phyloP scores from a whole-genome alignment of 148 eudicot species.

The Dysphania ambrosioides region DNA sequence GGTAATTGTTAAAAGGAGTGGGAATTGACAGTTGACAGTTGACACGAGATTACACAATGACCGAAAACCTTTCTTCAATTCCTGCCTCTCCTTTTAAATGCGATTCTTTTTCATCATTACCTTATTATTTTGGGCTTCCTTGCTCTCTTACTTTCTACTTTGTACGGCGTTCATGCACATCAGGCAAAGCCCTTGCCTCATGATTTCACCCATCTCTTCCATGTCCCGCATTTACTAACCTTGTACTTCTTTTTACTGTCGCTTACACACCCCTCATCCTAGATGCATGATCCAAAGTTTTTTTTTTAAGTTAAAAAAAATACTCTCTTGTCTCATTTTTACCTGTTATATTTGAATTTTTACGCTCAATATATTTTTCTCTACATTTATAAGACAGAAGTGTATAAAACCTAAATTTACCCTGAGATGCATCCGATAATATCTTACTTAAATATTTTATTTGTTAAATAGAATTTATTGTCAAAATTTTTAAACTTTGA shows the following conservation, averaged over 20 bases:
- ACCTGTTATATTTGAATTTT: too few relatives aligned
- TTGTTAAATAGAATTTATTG: too few relatives aligned
- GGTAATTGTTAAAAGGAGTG: background rate
- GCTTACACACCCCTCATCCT: background rate
- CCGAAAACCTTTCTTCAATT: background rate
- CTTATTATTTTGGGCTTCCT: constrained; percentile 19
- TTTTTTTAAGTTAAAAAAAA: background rate
- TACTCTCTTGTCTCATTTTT: too few relatives aligned
- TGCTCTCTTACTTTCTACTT: constrained; percentile 4
- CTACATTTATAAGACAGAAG: too few relatives aligned
- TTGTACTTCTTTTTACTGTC: background rate
- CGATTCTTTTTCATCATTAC: constrained; percentile 21
- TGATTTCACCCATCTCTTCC: constrained; percentile 5
- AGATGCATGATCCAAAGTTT: background rate
- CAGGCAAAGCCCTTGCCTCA: constrained; percentile 11
- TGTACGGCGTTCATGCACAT: constrained; percentile 26
- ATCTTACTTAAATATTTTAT: too few relatives aligned
- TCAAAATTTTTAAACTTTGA: too few relatives aligned
- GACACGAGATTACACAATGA: constrained; percentile 24
- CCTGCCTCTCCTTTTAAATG: background rate
- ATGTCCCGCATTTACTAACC: background rate
- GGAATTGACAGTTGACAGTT: constrained; percentile 20
- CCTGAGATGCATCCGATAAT: too few relatives aligned
- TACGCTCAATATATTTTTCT: too few relatives aligned
- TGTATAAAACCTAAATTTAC: too few relatives aligned